A percentile compares a stretch with the other conserved stretches of the same genome.
Evolutionary conservation across 148 eudicot genomes (phyloP).

Genomic region (Agrostemma githago): DNA sequence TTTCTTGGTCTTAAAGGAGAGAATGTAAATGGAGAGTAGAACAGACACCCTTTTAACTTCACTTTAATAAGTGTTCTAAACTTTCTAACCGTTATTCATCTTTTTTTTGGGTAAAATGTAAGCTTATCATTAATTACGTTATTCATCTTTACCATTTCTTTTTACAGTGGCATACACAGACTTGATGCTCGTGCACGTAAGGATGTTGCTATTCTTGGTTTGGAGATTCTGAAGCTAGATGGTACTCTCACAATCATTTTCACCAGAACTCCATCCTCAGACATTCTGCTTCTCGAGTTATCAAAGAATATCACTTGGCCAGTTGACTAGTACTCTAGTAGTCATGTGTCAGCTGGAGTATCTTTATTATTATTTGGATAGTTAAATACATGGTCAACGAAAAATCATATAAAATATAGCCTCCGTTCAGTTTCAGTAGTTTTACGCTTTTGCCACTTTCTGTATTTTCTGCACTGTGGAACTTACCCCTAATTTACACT

Average conservation of each 20-base stretch:
- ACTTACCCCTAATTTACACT: background rate
- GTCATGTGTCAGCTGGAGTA: background rate
- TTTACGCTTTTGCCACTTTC: background rate
- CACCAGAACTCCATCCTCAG: background rate
- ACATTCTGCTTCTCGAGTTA: background rate
- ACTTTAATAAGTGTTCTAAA: background rate
- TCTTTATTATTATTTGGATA: background rate
- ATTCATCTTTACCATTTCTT: slow-evolving; percentile 1
- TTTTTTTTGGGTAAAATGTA: no score
- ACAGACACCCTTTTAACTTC: no score
- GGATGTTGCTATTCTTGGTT: slow-evolving; percentile 81
- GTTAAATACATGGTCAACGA: no score
- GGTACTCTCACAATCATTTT: slow-evolving; percentile 37
- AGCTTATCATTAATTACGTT: no score
- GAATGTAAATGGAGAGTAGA: no score
- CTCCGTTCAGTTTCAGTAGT: background rate
- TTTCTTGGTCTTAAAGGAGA: no score
- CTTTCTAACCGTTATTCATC: background rate
- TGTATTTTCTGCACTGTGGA: background rate
- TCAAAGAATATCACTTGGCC: background rate
- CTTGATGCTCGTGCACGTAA: slow-evolving; percentile 95
- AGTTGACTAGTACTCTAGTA: background rate
- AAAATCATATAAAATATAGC: background rate
- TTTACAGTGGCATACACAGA: slow-evolving; percentile 62
- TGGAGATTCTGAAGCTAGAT: slow-evolving; percentile 85